Conservation (phyloP, 176 grass and related monocot species). For the Thalia dealbata region DNA sequence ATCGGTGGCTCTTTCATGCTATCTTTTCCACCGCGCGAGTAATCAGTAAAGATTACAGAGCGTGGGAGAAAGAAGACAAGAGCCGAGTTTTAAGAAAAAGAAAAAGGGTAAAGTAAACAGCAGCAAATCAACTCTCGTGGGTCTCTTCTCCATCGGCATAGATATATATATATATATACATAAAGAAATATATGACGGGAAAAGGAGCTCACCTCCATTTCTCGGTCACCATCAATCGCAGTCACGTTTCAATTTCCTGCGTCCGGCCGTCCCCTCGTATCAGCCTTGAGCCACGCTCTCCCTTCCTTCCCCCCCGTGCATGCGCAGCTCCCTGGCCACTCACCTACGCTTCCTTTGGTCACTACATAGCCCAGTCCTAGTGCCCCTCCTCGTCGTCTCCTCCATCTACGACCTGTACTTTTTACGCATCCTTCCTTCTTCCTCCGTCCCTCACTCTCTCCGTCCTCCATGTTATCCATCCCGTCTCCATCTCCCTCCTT, state of each 20-base stretch:
- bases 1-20: too few species aligned
- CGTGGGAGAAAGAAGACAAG: too few species aligned
- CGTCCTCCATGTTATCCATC: background rate
- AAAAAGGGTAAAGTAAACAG: too few species aligned
- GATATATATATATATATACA: too few species aligned
- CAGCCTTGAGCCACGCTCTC: constrained; percentile 59
- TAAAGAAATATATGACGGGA: too few species aligned
- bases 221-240: background rate
- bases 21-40: too few species aligned
- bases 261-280: constrained; percentile 15
- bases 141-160: too few species aligned
- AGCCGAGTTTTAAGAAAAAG: too few species aligned
- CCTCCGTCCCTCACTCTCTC: background rate
- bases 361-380: background rate
- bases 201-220: background rate
- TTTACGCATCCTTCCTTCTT: too few species aligned
- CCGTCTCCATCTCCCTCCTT: background rate
- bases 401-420: background rate
- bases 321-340: background rate
- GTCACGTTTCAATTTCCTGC: background rate
- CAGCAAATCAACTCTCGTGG: too few species aligned
- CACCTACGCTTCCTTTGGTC: constrained; percentile 8
- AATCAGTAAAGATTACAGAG: too few species aligned
- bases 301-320: constrained; percentile 25
- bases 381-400: background rate